Evolutionary conservation across 345 rosid species (phyloP).

Genomic region (Hypericum perforatum): DNA sequence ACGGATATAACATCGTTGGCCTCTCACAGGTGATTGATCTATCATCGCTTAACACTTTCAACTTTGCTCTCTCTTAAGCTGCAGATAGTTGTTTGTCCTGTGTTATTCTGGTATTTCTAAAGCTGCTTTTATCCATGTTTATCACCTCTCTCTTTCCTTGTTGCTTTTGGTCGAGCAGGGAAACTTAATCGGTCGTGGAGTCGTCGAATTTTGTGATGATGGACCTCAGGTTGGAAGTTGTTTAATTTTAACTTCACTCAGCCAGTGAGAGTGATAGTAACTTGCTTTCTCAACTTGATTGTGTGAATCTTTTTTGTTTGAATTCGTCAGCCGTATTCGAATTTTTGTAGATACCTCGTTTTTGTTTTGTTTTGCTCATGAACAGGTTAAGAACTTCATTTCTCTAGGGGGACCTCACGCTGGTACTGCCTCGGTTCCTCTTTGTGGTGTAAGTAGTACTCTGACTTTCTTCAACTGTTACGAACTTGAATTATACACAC

Average conservation of each 20-base stretch:
- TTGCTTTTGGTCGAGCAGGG: conserved; percentile 39
- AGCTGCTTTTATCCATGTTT: too few species aligned
- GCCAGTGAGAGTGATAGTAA: too few species aligned
- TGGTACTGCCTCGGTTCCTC: conserved; percentile 92
- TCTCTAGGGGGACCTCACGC: conserved; percentile 97
- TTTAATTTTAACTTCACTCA: not conserved
- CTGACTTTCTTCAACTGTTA: not conserved
- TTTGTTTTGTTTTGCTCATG: conserved; percentile 3
- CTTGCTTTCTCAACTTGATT: too few species aligned
- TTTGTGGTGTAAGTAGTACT: conserved; percentile 66
- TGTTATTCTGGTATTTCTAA: not conserved
- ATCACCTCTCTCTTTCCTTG: not conserved
- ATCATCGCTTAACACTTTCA: not conserved
- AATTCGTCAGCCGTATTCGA: too few species aligned
- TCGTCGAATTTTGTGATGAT: conserved; percentile 72
- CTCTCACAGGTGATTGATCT: conserved; percentile 60
- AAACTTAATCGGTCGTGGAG: conserved; percentile 79
- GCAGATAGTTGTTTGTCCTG: not conserved
- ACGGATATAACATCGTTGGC: conserved; percentile 83
- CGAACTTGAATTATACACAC: too few species aligned
- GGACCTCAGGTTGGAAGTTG: conserved; percentile 55
- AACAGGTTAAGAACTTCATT: conserved; percentile 69
- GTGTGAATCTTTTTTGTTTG: too few species aligned
- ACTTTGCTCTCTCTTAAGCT: not conserved
- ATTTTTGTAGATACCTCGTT: too few species aligned